These are phyloP conservation scores for Diaporthe sp. DNA, from an alignment of 2,329 filamentous ascomycete species.

Conservation along the genomic window DNA sequence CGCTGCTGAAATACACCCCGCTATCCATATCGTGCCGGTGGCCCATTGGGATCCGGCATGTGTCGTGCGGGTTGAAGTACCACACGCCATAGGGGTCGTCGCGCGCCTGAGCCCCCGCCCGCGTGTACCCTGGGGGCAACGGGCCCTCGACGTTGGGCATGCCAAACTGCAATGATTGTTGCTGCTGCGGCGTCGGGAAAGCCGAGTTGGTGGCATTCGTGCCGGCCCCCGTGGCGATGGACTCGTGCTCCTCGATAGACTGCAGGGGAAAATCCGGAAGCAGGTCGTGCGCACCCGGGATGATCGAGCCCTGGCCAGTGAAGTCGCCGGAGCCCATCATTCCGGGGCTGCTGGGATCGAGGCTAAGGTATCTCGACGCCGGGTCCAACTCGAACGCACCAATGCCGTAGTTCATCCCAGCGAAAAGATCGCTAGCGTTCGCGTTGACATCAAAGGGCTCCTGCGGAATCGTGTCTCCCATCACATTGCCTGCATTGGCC, in stretches of 20 bases:
- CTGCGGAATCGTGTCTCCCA: neutral
- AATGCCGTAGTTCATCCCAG: too few species aligned
- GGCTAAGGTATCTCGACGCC: neutral
- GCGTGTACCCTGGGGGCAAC: neutral
- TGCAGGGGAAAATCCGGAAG: neutral
- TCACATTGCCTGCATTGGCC: neutral
- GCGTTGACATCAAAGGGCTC: neutral
- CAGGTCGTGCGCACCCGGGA: neutral
- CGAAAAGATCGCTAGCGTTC: neutral
- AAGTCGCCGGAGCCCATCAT: neutral
- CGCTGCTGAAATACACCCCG: slow-evolving; percentile 29
- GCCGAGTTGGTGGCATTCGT: neutral
- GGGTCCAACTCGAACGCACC: neutral
- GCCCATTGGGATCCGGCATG: slow-evolving; percentile 9
- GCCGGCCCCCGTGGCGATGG: neutral
- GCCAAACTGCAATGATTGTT: neutral
- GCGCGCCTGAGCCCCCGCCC: too few species aligned
- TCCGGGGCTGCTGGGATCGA: neutral
- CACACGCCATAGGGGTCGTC: slow-evolving; percentile 6
- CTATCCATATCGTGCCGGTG: slow-evolving; percentile 39
- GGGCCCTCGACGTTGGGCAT: too few species aligned
- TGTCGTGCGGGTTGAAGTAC: slow-evolving; percentile 36
- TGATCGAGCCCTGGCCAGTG: neutral
- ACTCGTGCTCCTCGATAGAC: slow-evolving; percentile 1
- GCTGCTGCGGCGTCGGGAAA: neutral